Evolutionary conservation across 2,329 filamentous ascomycete species (phyloP).

Genomic region (Penicillium frequentans): DNA sequence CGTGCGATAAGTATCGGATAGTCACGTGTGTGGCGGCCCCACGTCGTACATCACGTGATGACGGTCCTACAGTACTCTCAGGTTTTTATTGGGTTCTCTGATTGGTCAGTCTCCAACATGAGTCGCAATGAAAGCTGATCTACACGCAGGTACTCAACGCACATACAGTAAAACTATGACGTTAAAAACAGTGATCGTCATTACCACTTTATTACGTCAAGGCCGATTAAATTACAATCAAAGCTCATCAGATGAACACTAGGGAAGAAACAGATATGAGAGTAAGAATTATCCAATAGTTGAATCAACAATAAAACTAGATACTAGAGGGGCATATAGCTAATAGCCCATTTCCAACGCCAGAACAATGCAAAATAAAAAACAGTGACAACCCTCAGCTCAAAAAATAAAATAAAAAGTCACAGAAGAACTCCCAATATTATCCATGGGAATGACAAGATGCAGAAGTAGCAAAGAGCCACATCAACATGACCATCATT

Average conservation of each 20-base stretch:
- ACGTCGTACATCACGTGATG: neutral
- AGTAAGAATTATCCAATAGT: neutral
- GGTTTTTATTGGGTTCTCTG: no score
- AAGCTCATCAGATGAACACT: conserved; percentile 2
- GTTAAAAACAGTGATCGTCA: no score
- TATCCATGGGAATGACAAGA: conserved; percentile 1
- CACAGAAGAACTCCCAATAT: conserved; percentile 17
- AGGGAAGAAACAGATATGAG: neutral
- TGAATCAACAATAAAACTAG: neutral
- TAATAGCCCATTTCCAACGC: conserved; percentile 20
- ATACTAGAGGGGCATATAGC: neutral
- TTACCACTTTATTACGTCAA: neutral
- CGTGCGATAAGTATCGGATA: conserved; percentile 15
- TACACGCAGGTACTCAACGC: no score
- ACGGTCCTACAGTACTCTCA: no score
- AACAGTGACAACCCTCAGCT: conserved; percentile 21
- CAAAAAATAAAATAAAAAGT: conserved; percentile 6
- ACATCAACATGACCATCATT: neutral
- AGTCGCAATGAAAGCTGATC: no score
- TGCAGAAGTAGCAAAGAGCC: neutral
- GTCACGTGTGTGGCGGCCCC: neutral
- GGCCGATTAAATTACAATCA: no score
- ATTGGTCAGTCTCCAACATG: no score
- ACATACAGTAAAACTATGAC: no score
- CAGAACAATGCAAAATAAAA: conserved; percentile 28